Evolutionary conservation across 176 grass and related monocot species (phyloP).

Genomic region (Eremochloa ophiuroides): DNA sequence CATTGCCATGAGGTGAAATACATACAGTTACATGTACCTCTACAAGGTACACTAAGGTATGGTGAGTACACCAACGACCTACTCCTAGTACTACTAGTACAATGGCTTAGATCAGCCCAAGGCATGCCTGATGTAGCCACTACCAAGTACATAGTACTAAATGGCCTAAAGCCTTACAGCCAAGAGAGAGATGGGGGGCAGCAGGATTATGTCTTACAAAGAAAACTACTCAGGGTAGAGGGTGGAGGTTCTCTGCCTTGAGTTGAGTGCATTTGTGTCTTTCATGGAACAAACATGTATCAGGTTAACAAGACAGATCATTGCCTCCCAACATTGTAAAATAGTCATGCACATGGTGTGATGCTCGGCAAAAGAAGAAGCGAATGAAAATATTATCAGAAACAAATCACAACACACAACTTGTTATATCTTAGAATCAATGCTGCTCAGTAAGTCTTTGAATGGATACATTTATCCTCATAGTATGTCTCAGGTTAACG

Average conservation of each 20-base stretch:
- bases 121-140: too few relatives aligned
- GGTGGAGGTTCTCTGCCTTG: conserved; percentile 19
- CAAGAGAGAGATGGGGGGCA: too few relatives aligned
- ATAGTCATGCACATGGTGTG: background rate
- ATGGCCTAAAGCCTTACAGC: too few relatives aligned
- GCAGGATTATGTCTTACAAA: too few relatives aligned
- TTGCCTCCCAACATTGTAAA: background rate
- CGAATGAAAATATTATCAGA: background rate
- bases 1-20: too few relatives aligned
- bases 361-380: background rate
- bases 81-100: too few relatives aligned
- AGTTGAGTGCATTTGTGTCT: conserved; percentile 32
- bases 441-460: conserved; percentile 10
- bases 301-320: conserved; percentile 47
- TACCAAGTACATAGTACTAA: too few relatives aligned
- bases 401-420: background rate
- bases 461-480: conserved; percentile 17
- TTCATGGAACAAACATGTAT: conserved; percentile 20
- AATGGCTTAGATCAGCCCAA: too few relatives aligned
- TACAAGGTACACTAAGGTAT: too few relatives aligned
- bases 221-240: background rate
- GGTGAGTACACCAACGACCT: too few relatives aligned
- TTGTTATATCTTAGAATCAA: background rate
- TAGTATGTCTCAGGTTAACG: conserved; percentile 45
- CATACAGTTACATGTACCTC: too few relatives aligned